These are phyloP conservation scores for Cercospora canescens DNA, from an alignment of 2,329 filamentous ascomycete species.

Conservation along the genomic window DNA sequence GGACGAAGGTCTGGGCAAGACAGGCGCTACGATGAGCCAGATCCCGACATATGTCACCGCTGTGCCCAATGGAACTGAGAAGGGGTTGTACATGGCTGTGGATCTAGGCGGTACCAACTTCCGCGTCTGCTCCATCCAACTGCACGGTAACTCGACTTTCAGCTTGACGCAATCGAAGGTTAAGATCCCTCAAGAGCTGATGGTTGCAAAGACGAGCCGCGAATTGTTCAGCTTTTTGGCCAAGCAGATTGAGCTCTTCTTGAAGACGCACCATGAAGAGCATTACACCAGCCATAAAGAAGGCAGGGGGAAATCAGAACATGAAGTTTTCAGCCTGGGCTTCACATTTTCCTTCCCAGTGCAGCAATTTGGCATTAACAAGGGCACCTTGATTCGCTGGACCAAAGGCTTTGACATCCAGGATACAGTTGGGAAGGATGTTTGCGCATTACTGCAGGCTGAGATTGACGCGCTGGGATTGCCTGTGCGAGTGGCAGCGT, in stretches of 20 bases:
- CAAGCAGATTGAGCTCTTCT: conserved; percentile 85
- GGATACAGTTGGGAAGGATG: conserved; percentile 92
- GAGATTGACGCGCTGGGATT: conserved; percentile 86
- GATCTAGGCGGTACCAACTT: conserved; percentile 99
- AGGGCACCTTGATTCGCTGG: conserved; percentile 91
- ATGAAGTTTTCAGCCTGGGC: conserved; percentile 87
- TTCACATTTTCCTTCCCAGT: conserved; percentile 99
- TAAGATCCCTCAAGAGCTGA: conserved; percentile 83
- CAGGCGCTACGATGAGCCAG: conserved; percentile 83
- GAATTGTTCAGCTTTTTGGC: conserved; percentile 93
- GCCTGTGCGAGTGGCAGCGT: conserved; percentile 89
- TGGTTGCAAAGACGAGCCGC: conserved; percentile 81
- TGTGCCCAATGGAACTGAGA: conserved; percentile 95
- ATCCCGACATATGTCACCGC: conserved; percentile 96
- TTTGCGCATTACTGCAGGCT: conserved; percentile 82
- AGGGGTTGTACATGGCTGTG: conserved; percentile 95
- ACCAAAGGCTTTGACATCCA: conserved; percentile 98
- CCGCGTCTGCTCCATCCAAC: conserved; percentile 89
- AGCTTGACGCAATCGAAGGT: conserved; percentile 91
- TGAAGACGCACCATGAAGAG: conserved; percentile 82
- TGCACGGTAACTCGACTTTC: conserved; percentile 95
- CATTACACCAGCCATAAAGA: conserved; percentile 69
- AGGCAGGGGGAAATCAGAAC: conserved; percentile 58
- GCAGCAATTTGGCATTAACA: conserved; percentile 91
- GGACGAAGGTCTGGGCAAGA: conserved; percentile 78